Conservation (phyloP, 345 rosid species). For the Hibiscus mutabilis region DNA sequence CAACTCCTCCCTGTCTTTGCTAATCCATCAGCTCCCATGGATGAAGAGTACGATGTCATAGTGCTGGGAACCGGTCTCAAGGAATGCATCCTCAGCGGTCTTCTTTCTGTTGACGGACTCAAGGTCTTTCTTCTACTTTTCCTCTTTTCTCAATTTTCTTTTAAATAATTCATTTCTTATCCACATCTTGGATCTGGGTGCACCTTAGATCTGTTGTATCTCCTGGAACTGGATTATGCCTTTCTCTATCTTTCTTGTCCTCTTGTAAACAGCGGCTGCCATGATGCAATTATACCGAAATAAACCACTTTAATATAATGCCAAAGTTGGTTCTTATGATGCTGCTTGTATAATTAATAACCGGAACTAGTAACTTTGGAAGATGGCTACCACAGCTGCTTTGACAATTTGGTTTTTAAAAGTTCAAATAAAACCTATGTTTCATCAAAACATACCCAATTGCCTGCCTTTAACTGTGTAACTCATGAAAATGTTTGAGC, state of each 20-base stretch:
- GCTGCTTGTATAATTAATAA: not conserved
- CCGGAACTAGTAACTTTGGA: not conserved
- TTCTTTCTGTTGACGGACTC: conserved; percentile 95
- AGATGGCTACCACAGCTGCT: not conserved
- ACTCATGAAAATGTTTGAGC: not conserved
- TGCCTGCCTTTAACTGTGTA: not conserved
- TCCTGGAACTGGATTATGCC: conserved; percentile 5
- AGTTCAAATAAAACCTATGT: not conserved
- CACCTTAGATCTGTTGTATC: not conserved
- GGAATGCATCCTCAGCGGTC: conserved; percentile 98
- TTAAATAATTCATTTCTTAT: too few species aligned
- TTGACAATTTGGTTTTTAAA: not conserved
- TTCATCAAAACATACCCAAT: not conserved
- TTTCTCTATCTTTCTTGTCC: not conserved
- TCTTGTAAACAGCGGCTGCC: not conserved
- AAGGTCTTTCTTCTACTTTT: conserved; percentile 46
- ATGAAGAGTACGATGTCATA: conserved; percentile 85
- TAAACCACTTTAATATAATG: too few species aligned
- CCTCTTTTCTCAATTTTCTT: too few species aligned
- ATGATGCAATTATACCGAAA: not conserved
- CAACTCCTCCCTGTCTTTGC: not conserved
- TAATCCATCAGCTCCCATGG: conserved; percentile 44
- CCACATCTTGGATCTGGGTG: not conserved
- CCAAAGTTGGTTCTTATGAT: not conserved
- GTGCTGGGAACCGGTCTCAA: conserved; percentile 98